Evolutionary conservation across 805 yeast species (phyloP).

Genomic region (Spathaspora boniae): DNA sequence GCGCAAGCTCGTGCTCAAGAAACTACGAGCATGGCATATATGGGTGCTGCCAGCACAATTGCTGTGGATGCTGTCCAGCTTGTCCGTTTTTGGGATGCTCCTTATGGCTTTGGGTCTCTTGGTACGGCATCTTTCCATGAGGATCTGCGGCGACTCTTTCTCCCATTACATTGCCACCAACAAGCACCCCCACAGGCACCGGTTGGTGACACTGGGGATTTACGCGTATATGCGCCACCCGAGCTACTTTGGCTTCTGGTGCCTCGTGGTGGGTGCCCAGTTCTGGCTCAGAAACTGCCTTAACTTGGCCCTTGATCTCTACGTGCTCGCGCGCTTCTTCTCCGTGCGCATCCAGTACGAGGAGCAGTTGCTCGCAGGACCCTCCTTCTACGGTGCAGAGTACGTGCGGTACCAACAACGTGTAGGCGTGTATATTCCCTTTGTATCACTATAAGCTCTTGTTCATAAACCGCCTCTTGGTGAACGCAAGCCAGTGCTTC

Average conservation of each 20-base stretch:
- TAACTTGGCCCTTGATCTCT: slow-evolving; percentile 14
- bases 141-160: slow-evolving; percentile 32
- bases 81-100: slow-evolving; percentile 12
- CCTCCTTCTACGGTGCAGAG: slow-evolving; percentile 23
- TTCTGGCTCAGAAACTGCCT: slow-evolving; percentile 21
- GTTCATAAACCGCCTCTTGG: slow-evolving; percentile 94
- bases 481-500: slow-evolving; percentile 94
- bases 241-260: slow-evolving; percentile 35
- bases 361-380: slow-evolving; percentile 27
- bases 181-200: slow-evolving; percentile 7
- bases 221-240: slow-evolving; percentile 33
- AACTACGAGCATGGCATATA: neutral
- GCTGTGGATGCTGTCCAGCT: neutral
- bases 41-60: neutral
- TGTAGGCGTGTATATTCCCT: slow-evolving; percentile 29
- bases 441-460: slow-evolving; percentile 53
- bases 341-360: slow-evolving; percentile 29
- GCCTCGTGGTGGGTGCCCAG: slow-evolving; percentile 31
- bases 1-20: no score
- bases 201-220: slow-evolving; percentile 31
- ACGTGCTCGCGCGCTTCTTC: slow-evolving; percentile 25
- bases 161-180: slow-evolving; percentile 28
- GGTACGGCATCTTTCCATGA: slow-evolving; percentile 27
- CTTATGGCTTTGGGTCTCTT: slow-evolving; percentile 21
- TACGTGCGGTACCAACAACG: slow-evolving; percentile 22